Percentiles rank a stretch among this genome's conserved stretches.
These are phyloP conservation scores for Dothiorella sarmentorum DNA, from an alignment of 2,329 filamentous ascomycete species.

Conservation along the genomic window DNA sequence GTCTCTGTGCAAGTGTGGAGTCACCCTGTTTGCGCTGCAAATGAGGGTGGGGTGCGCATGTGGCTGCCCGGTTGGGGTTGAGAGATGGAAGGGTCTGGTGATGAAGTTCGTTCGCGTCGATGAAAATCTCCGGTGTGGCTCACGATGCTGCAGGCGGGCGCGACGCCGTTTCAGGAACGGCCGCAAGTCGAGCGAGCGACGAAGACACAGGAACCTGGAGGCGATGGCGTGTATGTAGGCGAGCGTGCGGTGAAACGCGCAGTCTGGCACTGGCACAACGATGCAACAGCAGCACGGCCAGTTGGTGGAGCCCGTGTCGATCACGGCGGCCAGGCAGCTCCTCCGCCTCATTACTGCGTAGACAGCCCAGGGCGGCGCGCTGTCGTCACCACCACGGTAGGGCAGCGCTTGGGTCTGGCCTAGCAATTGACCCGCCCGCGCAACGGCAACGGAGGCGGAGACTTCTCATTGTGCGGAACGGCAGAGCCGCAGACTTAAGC, in stretches of 20 bases:
- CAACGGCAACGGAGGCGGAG: too few relatives aligned
- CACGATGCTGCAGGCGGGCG: neutral
- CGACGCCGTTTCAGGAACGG: conserved; percentile 6
- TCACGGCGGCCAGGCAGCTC: neutral
- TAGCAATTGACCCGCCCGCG: too few relatives aligned
- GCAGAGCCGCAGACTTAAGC: conserved; percentile 8
- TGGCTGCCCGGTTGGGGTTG: conserved; percentile 6
- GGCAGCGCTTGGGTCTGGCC: too few relatives aligned
- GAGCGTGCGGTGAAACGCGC: conserved; percentile 11
- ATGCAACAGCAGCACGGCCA: neutral
- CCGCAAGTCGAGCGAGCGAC: too few relatives aligned
- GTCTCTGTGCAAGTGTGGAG: conserved; percentile 3
- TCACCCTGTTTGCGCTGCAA: neutral
- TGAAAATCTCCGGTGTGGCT: conserved; percentile 2
- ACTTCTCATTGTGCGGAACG: too few relatives aligned
- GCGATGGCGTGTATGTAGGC: neutral
- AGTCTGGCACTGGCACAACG: neutral
- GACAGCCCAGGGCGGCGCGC: neutral
- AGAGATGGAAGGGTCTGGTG: neutral
- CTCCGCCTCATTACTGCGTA: too few relatives aligned
- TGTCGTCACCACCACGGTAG: too few relatives aligned
- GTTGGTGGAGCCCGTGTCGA: neutral
- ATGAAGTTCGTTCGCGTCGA: conserved; percentile 1
- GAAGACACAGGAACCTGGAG: too few relatives aligned
- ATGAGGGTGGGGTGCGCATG: conserved; percentile 7